Evolutionary conservation across 2,329 filamentous ascomycete genomes (phyloP), one percentile per base, ranked within the genome.

Genomic region (Apiospora malaysiana): DNA sequence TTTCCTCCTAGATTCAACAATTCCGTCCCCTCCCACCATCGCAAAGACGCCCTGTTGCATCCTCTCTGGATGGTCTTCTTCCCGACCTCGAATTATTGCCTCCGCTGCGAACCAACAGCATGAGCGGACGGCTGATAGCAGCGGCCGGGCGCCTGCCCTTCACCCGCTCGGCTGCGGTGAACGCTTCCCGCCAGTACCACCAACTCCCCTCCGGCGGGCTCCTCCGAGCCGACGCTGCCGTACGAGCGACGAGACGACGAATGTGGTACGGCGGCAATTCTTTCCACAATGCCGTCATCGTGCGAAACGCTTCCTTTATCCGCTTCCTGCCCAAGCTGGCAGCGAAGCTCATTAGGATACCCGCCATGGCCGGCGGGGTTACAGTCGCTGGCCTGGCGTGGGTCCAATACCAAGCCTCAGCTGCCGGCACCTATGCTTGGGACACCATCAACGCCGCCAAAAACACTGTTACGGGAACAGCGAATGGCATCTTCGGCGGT

Each of bases 361-460:
- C 96, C 25, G 96, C 96, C 71, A 92, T 98, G 84, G 95, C 97
- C 77, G 96, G 95, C 56, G 94, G 94, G 56, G 89, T 95, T 66
- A 93, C 94, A 78, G 89, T 99, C 75, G 95, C 94, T 18, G 93
- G 93, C 2, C 84, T 97, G 71, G 94, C 94, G 37, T 99, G 97
- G 88, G 84, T 99, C 67, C 96, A 99, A 80, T 98, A 99, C 80
- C 96, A 99, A 82, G 95, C 96, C 73, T 91, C 92, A 86, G 85
- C 87, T 85, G 83, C 85, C 16, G 83, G 85, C 66, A 85, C 82
- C 68, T 86, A 86, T 73, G 81, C 80, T 46, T 86, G 92, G 72
- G 94, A 97, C 76, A 79, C 97, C 43, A 90, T 96, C 77, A 90
- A 88, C 70, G 89, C 88, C 71, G 93, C 94, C 5, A 92, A 87